Conservation (phyloP, 345 rosid species). For the Dipteronia sinensis region DNA sequence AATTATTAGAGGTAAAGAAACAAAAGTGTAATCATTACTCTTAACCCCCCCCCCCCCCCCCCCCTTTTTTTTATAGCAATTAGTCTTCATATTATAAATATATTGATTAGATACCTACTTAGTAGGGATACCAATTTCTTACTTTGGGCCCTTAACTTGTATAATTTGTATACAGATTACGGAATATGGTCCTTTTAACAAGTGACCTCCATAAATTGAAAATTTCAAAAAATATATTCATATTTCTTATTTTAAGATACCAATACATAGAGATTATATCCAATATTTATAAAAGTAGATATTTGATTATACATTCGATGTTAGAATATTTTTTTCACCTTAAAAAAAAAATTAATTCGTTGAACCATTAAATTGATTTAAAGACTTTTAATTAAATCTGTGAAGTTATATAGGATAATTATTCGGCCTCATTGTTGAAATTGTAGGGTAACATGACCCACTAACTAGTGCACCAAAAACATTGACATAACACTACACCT, state of each 20-base stretch:
- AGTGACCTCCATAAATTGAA: neutral
- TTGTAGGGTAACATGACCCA: neutral
- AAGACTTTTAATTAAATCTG: neutral
- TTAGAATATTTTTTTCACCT: too few species aligned
- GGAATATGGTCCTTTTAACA: neutral
- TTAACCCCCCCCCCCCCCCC: neutral
- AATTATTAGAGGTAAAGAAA: slow-evolving; percentile 13
- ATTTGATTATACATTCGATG: too few species aligned
- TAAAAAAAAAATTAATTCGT: too few species aligned
- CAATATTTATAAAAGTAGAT: too few species aligned
- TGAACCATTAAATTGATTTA: neutral
- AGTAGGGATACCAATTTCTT: neutral
- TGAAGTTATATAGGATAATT: neutral
- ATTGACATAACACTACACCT: neutral
- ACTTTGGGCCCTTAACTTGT: neutral
- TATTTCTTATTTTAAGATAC: too few species aligned
- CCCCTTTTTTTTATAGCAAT: neutral
- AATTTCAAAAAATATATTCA: too few species aligned
- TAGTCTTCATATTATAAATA: neutral
- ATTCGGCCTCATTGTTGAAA: neutral
- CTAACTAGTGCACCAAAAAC: neutral
- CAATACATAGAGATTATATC: too few species aligned
- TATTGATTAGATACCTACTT: neutral
- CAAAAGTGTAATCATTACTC: neutral
- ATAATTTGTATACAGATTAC: neutral